These are phyloP conservation scores for Yarrowia osloensis DNA, from an alignment of 805 yeast species.

Conservation along the genomic window DNA sequence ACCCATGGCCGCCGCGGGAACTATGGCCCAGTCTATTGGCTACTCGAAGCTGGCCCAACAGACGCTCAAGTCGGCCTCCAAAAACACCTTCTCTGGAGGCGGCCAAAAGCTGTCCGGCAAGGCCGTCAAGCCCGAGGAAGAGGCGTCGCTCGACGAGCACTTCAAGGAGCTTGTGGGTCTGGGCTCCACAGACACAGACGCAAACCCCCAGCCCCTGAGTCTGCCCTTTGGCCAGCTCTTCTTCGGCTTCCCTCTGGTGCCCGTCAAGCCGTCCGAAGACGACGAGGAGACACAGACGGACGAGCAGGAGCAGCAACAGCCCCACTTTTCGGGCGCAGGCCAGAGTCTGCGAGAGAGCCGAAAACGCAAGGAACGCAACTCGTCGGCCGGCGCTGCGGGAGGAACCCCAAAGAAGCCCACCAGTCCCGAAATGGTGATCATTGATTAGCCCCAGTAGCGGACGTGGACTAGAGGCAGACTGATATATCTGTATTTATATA, in stretches of 20 bases:
- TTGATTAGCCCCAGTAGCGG: conserved; percentile 51
- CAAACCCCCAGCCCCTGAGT: conserved; percentile 62
- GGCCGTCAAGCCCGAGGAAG: conserved; percentile 28
- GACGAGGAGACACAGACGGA: conserved; percentile 43
- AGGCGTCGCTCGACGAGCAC: conserved; percentile 28
- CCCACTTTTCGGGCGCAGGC: conserved; percentile 65
- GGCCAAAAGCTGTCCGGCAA: conserved; percentile 69
- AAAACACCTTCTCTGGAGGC: conserved; percentile 52
- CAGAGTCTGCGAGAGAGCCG: conserved; percentile 69
- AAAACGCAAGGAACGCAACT: conserved; percentile 61
- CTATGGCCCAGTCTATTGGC: conserved; percentile 72
- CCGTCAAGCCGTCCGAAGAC: conserved; percentile 45
- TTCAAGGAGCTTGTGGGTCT: conserved; percentile 29
- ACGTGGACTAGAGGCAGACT: conserved; percentile 3
- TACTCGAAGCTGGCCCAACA: conserved; percentile 53
- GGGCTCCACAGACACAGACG: conserved; percentile 27
- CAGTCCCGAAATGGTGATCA: conserved; percentile 75
- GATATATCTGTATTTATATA: conserved; percentile 20
- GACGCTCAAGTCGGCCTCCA: conserved; percentile 15
- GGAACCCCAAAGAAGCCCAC: conserved; percentile 60
- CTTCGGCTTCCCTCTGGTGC: conserved; percentile 84
- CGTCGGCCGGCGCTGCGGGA: conserved; percentile 38
- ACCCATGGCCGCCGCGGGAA: conserved; percentile 36
- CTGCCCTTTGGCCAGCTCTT: conserved; percentile 86
- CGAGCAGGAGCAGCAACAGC: conserved; percentile 38